Evolutionary conservation across 2,329 filamentous ascomycete genomes (phyloP).

Genomic region (Parastagonospora nodorum): DNA sequence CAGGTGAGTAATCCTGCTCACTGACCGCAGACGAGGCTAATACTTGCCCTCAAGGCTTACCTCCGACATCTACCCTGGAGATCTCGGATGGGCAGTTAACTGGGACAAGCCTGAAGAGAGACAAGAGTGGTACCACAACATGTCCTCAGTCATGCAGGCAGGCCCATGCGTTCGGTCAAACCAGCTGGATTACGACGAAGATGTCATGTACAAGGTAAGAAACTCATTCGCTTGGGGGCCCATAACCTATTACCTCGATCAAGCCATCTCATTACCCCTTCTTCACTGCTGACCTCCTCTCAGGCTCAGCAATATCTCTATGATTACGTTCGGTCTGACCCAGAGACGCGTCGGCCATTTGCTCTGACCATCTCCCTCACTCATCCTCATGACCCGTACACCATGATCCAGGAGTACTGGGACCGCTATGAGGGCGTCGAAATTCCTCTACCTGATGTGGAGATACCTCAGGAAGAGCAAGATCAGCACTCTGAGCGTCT

Average conservation of each 20-base stretch:
- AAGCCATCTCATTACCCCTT: no score
- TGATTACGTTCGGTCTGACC: slow-evolving; percentile 83
- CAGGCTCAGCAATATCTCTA: slow-evolving; percentile 83
- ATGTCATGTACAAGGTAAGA: slow-evolving; percentile 80
- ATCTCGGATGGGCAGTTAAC: slow-evolving; percentile 93
- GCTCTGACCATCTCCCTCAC: slow-evolving; percentile 90
- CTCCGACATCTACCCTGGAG: slow-evolving; percentile 93
- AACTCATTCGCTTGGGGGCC: neutral
- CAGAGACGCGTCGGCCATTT: slow-evolving; percentile 72
- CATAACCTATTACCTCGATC: neutral
- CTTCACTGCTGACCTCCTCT: slow-evolving; percentile 15
- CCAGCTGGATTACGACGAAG: slow-evolving; percentile 94
- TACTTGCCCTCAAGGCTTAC: slow-evolving; percentile 65
- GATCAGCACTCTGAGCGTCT: slow-evolving; percentile 87
- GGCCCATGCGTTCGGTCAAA: slow-evolving; percentile 89
- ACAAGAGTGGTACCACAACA: slow-evolving; percentile 93
- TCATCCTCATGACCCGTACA: slow-evolving; percentile 93
- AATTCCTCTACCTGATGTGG: slow-evolving; percentile 79
- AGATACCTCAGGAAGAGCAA: slow-evolving; percentile 78
- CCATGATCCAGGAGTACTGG: slow-evolving; percentile 93
- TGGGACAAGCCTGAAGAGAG: slow-evolving; percentile 88
- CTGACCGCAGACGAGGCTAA: neutral
- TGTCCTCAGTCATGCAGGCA: slow-evolving; percentile 88
- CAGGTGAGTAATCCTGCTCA: slow-evolving; percentile 23
- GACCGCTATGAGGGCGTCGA: slow-evolving; percentile 88